phyloP scores from a whole-genome alignment of 2,329 filamentous ascomycete species.

The Hymenoscyphus linearis region DNA sequence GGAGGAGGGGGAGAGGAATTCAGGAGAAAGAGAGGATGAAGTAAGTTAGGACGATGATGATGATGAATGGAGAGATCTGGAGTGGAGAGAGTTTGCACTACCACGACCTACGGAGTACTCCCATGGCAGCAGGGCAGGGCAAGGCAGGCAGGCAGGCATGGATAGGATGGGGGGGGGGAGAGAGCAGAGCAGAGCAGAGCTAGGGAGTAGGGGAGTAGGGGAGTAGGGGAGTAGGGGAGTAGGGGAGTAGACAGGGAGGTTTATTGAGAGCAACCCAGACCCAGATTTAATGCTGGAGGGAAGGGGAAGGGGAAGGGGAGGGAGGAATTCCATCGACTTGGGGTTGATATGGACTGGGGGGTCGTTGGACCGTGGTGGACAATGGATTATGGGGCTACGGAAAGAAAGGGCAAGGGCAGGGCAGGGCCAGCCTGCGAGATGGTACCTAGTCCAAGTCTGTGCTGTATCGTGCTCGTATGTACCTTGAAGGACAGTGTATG shows the following conservation, averaged over 20 bases:
- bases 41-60: neutral
- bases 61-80: neutral
- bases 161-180: too few species aligned
- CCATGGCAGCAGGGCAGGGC: neutral
- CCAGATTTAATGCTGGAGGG: neutral
- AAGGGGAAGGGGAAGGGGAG: neutral
- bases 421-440: neutral
- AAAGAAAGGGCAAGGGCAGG: neutral
- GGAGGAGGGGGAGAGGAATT: too few species aligned
- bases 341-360: neutral
- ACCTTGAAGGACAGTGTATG: neutral
- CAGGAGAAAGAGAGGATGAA: neutral
- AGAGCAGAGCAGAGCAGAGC: too few species aligned
- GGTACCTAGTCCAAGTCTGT: neutral
- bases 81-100: neutral
- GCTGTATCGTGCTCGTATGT: neutral
- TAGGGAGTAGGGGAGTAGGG: too few species aligned
- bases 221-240: too few species aligned
- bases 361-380: neutral
- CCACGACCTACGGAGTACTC: neutral
- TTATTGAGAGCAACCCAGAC: neutral
- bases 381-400: neutral
- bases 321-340: neutral
- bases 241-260: neutral
- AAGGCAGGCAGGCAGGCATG: too few species aligned